phyloP scores from a whole-genome alignment of 768 basidiomycete species.

The Rhizopogon rudus region DNA sequence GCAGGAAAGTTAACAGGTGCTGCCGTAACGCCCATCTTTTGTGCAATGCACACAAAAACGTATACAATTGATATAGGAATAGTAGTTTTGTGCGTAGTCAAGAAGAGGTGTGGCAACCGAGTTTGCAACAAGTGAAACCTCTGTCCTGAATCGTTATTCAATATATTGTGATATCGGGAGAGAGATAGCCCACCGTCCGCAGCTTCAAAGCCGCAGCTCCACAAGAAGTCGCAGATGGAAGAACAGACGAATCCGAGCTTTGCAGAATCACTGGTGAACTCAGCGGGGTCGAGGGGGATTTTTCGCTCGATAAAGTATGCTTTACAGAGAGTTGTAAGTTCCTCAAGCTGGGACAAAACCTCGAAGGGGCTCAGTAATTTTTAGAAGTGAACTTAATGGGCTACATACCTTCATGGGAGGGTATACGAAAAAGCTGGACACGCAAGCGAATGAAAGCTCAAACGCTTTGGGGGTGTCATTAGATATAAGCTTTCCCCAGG shows the following conservation, averaged over 20 bases:
- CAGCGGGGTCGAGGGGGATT: conserved; percentile 23
- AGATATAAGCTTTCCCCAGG: conserved; percentile 29
- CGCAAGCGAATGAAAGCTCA: conserved; percentile 41
- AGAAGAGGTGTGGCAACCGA: conserved; percentile 56
- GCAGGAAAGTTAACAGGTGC: conserved; percentile 53
- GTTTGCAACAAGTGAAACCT: conserved; percentile 42
- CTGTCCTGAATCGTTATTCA: conserved; percentile 19
- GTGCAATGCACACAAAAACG: conserved; percentile 50
- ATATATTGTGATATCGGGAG: background rate
- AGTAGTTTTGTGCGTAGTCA: conserved; percentile 42
- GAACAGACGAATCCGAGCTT: conserved; percentile 27
- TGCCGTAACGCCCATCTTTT: conserved; percentile 46
- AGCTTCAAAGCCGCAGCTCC: conserved; percentile 40
- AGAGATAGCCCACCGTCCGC: conserved; percentile 32
- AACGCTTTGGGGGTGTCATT: conserved; percentile 23
- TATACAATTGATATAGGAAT: conserved; percentile 60
- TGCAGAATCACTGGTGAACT: conserved; percentile 28
- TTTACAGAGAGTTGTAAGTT: conserved; percentile 36
- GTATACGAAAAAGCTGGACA: conserved; percentile 50
- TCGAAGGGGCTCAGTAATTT: conserved; percentile 13
- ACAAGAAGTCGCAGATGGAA: conserved; percentile 48
- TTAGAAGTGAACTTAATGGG: background rate
- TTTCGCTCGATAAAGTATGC: conserved; percentile 27
- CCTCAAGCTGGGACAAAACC: conserved; percentile 37
- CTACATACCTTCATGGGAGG: conserved; percentile 37